phyloP scores from a whole-genome alignment of 73 alveolate species.

The Stentor coeruleus region DNA sequence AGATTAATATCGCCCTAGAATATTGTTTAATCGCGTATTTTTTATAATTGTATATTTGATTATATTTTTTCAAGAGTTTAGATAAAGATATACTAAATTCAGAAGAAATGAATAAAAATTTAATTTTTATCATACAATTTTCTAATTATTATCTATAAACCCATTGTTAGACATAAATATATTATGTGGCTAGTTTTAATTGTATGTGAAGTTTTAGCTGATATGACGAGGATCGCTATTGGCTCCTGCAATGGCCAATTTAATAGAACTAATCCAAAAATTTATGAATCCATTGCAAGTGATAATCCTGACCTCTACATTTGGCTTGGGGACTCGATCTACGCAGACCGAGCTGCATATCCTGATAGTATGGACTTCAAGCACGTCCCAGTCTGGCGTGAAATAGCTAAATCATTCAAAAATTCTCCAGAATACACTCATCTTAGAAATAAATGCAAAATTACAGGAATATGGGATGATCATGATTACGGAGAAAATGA shows the following conservation, averaged over 20 bases:
- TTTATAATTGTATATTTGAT: no score
- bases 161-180: no score
- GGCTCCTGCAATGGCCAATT: conserved; percentile 47
- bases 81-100: no score
- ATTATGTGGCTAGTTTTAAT: no score
- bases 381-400: neutral
- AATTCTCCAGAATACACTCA: conserved; percentile 24
- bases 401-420: neutral
- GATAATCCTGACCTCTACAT: conserved; percentile 39
- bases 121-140: no score
- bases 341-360: conserved; percentile 33
- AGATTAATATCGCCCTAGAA: no score
- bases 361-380: neutral
- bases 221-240: conserved; percentile 34
- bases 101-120: no score
- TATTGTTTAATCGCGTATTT: no score
- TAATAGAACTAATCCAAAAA: conserved; percentile 16
- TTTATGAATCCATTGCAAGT: conserved; percentile 15
- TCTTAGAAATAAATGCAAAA: conserved; percentile 25
- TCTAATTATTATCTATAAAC: no score
- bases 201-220: no score
- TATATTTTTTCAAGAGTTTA: no score
- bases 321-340: conserved; percentile 65
- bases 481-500: conserved; percentile 68
- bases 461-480: conserved; percentile 77